phyloP scores from a whole-genome alignment of 306 rosid genomes.

The Vigna mungo region DNA sequence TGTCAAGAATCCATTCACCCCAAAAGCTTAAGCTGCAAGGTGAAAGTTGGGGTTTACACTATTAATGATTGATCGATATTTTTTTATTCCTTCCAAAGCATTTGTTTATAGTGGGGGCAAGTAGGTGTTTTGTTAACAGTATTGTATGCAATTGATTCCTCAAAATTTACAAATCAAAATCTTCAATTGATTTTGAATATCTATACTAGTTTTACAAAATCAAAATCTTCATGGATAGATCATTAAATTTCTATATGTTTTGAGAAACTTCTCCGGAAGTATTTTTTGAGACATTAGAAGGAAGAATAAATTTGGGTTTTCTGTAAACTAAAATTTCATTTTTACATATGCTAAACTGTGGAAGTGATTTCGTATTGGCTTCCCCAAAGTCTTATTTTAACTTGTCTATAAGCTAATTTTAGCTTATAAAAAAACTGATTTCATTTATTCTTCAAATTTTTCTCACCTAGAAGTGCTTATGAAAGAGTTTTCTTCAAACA shows the following conservation, averaged over 20 bases:
- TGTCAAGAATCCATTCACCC: background rate
- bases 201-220: conserved; percentile 25
- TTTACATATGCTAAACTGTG: too few relatives aligned
- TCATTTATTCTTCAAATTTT: too few relatives aligned
- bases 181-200: conserved; percentile 20
- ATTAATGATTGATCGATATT: conserved; percentile 7
- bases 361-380: too few relatives aligned
- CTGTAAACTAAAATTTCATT: too few relatives aligned
- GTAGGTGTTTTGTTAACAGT: background rate
- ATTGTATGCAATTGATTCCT: background rate
- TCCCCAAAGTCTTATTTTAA: too few relatives aligned
- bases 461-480: too few relatives aligned
- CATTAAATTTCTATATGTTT: background rate
- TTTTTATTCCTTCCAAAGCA: background rate
- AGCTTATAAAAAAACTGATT: too few relatives aligned
- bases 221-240: background rate
- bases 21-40: background rate
- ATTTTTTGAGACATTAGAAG: too few relatives aligned
- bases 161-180: conserved; percentile 30
- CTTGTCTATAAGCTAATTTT: too few relatives aligned
- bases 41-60: background rate
- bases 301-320: too few relatives aligned
- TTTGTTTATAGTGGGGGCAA: background rate
- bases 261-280: too few relatives aligned
- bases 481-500: too few relatives aligned